These are phyloP conservation scores for Protea cynaroides DNA, from an alignment of 164 flowering plant genomes.

Conservation along the genomic window DNA sequence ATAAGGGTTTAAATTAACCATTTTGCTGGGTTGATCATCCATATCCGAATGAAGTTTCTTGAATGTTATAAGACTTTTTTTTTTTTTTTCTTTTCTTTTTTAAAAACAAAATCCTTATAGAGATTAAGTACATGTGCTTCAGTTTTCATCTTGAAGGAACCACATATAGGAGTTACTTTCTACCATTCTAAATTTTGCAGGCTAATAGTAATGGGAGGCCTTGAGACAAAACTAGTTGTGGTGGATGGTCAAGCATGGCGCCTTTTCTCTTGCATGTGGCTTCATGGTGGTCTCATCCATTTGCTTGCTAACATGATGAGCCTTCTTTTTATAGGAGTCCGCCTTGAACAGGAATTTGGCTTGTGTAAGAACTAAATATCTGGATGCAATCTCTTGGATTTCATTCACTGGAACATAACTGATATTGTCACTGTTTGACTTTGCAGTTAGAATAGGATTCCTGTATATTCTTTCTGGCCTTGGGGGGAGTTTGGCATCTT, in stretches of 20 bases:
- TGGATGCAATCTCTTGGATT: not conserved
- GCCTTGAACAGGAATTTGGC: slow-evolving; percentile 83
- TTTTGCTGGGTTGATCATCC: too few relatives aligned
- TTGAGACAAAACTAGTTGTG: slow-evolving; percentile 39
- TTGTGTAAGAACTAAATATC: slow-evolving; percentile 44
- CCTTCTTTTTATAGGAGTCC: slow-evolving; percentile 59
- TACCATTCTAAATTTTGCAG: slow-evolving; percentile 28
- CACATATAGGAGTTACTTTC: not conserved
- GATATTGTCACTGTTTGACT: slow-evolving; percentile 3
- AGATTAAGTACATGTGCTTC: too few relatives aligned
- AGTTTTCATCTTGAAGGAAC: too few relatives aligned
- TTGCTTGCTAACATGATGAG: slow-evolving; percentile 67
- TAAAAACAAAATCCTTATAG: too few relatives aligned
- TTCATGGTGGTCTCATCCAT: slow-evolving; percentile 75
- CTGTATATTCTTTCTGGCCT: slow-evolving; percentile 57
- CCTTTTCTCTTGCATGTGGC: slow-evolving; percentile 63
- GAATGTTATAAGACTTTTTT: too few relatives aligned
- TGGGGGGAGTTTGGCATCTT: slow-evolving; percentile 63
- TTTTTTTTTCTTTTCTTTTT: too few relatives aligned
- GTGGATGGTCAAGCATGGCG: slow-evolving; percentile 47
- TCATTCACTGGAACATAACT: not conserved
- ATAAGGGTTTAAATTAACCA: too few relatives aligned
- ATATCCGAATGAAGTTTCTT: too few relatives aligned
- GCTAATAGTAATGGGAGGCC: slow-evolving; percentile 51
- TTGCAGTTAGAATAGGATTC: slow-evolving; percentile 50